Evolutionary conservation across 2,329 filamentous ascomycete genomes (phyloP), one percentile per base, ranked within the genome.

Genomic region (Colletotrichum cuscutae): DNA sequence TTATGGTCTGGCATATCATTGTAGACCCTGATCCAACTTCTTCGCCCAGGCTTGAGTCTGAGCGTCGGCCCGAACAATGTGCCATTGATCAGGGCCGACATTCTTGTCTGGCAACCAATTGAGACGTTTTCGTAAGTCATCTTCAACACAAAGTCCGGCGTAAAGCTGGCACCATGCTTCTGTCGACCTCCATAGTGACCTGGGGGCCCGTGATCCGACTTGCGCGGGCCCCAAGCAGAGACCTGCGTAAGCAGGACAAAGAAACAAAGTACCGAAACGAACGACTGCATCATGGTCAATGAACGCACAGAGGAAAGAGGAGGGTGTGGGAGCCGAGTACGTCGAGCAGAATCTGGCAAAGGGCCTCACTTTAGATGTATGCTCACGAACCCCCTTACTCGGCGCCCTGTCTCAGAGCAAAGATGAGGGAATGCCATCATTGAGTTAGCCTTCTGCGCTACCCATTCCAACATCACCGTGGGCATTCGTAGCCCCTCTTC

Each of bases 1-100:
- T 91, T 90, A 12, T 84, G 76, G 52, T 86, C 79, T 1, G 79
- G 71, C 79, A 90, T 86, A 65, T 89, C 83, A 76, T 91, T 91
- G 77, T 89, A 90, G 3, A 90, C 89, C 53, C 89, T 83, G 60
- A 91, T 83, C 89, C 89, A 91, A 53, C 83, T 87, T 19, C 84
- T 87, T 65, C 83, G 79, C 3, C 85, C 87, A 53, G 87, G 84
- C 58, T 81, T 79, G 11, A 91, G 79, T 62, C 84, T 82, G 7
- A 90, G 68, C 11, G 82, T 75, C 3, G 89, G 88, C 3, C 87
- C 89, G 4, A 88, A 87, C 52, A 82, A 83, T 1, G 86, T 87
- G 63, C 87, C 87, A 78, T 90, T 90, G 70, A 90, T 80, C 13
- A 89, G 76, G 0, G 86, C 86, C 4, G 82, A 88, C 64, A 82